Base-by-base conservation (phyloP, 148 eudicot species). In the Vaccinium darrowii region DNA sequence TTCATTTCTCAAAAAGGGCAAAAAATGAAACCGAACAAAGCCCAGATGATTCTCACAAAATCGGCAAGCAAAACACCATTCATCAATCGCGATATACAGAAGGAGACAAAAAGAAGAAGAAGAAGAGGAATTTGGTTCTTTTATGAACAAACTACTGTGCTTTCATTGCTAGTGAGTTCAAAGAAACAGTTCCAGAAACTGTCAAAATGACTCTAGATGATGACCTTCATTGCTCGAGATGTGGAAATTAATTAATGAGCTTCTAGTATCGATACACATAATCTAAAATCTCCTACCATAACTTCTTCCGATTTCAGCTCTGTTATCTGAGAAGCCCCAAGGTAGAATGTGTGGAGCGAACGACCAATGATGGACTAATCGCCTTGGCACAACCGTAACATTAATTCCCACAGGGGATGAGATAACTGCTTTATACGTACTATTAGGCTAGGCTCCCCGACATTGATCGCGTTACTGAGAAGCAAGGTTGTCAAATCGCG, bases 301-400 rank as follows among this genome's bases (percentile, higher is more conserved):
- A 30, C 9, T 12, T 71, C 62, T 83, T 39, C 10, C 65, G n/a
- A 15, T 69, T 67, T 56, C 51, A 69, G 69, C 39, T 16, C 72
- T 58, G 81, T 82, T 51, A 88, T 50, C 84, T 82, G 65, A 67
- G 63, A 51, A 84, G 78, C 18, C 90, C 90, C 81, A n/a, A 25
- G 60, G 60, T 85, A 19, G 91, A 73, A 83, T 49, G 72, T 1
- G 82, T 8, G 3, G 78, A 82, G 7, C 89, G 85, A 14, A 88
- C 90, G 79, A 91, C 89, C 81, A 91, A 39, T 7, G 87, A 23
- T 27, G 91, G 54, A 83, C 83, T 71, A 91, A 79, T 51, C 79
- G 49, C 18, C 71, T 79, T 56, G 93, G 93, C 69, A 80, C 89
- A 23, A 91, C 93, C 4, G 88, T 91, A 27, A 91, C 91, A 84